These are phyloP conservation scores for Brasenia schreberi DNA, from an alignment of 164 flowering plant genomes.

Conservation along the genomic window DNA sequence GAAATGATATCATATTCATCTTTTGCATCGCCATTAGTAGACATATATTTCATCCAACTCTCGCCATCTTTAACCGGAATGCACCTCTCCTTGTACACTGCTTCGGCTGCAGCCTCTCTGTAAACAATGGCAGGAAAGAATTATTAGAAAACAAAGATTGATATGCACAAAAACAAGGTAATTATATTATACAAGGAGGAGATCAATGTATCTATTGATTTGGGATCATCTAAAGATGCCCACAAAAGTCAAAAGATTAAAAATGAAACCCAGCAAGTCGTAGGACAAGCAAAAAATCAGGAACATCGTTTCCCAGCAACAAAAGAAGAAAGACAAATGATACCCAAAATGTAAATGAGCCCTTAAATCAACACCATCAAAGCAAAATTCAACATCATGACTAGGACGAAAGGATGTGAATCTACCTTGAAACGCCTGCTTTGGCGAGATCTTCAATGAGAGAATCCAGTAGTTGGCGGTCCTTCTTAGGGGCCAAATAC, in stretches of 20 bases:
- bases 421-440: slow-evolving; percentile 9
- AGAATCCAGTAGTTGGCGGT: slow-evolving; percentile 2
- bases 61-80: slow-evolving; percentile 8
- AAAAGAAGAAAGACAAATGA: no score
- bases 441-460: slow-evolving; percentile 9
- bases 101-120: slow-evolving; percentile 13
- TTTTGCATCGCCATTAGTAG: slow-evolving; percentile 3
- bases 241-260: neutral
- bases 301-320: no score
- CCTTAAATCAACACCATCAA: neutral
- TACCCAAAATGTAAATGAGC: no score
- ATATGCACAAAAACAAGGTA: neutral
- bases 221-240: no score
- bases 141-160: neutral
- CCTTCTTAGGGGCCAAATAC: slow-evolving; percentile 8
- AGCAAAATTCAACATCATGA: neutral
- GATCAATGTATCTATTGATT: no score
- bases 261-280: neutral
- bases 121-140: neutral
- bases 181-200: neutral
- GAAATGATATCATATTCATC: slow-evolving; percentile 13
- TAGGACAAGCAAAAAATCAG: neutral
- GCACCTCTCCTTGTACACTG: slow-evolving; percentile 11
- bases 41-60: slow-evolving; percentile 14
- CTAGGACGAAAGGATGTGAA: neutral